Evolutionary conservation across 352 stramenopile genomes (phyloP), one percentile per base, ranked within the genome.

Genomic region (Phytophthora agathidicida): DNA sequence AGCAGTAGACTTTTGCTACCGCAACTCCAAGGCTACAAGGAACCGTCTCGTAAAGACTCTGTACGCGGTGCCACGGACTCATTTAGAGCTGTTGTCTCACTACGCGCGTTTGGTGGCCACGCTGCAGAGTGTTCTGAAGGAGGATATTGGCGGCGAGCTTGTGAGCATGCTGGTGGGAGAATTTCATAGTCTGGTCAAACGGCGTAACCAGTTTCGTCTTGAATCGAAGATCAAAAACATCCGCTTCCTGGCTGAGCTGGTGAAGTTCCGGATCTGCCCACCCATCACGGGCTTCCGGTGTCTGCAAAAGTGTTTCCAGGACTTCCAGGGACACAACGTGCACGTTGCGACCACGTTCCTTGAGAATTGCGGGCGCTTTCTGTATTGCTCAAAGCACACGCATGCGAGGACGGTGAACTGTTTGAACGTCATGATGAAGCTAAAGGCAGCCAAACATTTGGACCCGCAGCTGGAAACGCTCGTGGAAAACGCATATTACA

Each of bases 281-380:
- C 96, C 97, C 5, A 97, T 98, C 27, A 87, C 98, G 16, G 89
- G 89, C 26, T 97, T 99, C 38, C 85, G 91, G 19, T 98, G 94
- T 44, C 74, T 98, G 8, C 91, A 96, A 60, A 83, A 89, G 38
- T 99, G 96, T 68, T 91, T 99, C 31, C 69, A 91, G 50, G 96
- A 99, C 62, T 99, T 99, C 64, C 90, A 89, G 50, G 93, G 95
- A 3, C 87, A 96, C 68, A 98, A 98, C 64, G 94, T 99, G 39
- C 86, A 99, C 69, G 85, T 98, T 11, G 90, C 94, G 3, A 99
- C 96, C n/a, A 93, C 88, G 19, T 83, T 99, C 11, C 67, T 99
- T n/a, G 97, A 99, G 73, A 96, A 88, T 50, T 98, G 94, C 59
- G 97, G 97, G 1, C 83, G 96, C 11, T 99, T 98, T 46, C 72